These are phyloP conservation scores for Cladophialophora exuberans DNA, from an alignment of 2,329 filamentous ascomycete species.

Conservation along the genomic window DNA sequence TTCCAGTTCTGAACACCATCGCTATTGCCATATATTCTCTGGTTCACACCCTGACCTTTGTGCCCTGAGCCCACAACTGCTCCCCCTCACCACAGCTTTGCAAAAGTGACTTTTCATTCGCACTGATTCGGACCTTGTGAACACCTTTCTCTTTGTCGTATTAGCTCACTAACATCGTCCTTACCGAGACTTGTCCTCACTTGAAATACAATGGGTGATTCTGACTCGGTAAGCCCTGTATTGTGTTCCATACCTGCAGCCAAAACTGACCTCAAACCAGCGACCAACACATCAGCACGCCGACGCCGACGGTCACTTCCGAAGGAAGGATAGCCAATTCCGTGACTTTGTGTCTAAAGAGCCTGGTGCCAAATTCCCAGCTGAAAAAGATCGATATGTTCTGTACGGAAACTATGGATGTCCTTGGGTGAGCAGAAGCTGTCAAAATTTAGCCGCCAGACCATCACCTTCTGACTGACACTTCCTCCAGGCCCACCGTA, in stretches of 20 bases:
- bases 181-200: background rate
- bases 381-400: slow-evolving; percentile 63
- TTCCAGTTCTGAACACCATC: background rate
- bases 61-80: background rate
- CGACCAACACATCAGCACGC: slow-evolving; percentile 38
- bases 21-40: slow-evolving; percentile 3
- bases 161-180: background rate
- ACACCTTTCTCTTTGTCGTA: background rate
- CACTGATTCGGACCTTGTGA: background rate
- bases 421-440: slow-evolving; percentile 53
- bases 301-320: slow-evolving; percentile 56
- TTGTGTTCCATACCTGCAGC: background rate
- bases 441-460: background rate
- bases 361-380: slow-evolving; percentile 56
- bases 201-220: slow-evolving; percentile 24
- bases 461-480: slow-evolving; percentile 3
- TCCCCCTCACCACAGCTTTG: background rate
- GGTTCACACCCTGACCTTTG: background rate
- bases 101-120: background rate
- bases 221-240: slow-evolving; percentile 21
- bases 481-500: slow-evolving; percentile 50
- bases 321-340: slow-evolving; percentile 58
- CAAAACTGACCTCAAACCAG: slow-evolving; percentile 16
- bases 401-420: slow-evolving; percentile 65
- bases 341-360: slow-evolving; percentile 59